Evolutionary conservation across 1,284 basidiomycete species (phyloP).

Genomic region (Heterobasidion occidentale): DNA sequence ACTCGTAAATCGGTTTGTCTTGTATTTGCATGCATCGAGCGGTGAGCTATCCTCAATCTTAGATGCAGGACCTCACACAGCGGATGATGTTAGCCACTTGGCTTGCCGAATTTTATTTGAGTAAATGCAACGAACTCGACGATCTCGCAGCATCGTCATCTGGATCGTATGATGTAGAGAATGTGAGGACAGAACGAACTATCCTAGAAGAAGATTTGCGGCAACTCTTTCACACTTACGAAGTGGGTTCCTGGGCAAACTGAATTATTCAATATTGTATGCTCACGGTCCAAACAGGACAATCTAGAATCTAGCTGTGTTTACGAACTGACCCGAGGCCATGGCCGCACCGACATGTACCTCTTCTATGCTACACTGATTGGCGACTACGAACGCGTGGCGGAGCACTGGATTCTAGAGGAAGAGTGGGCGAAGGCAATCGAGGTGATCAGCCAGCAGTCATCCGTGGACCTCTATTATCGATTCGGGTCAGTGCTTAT

Average conservation of each 20-base stretch:
- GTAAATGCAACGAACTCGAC: slow-evolving; percentile 94
- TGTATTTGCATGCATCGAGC: background rate
- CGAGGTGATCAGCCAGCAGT: slow-evolving; percentile 76
- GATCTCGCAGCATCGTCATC: slow-evolving; percentile 83
- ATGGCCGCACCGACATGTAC: slow-evolving; percentile 90
- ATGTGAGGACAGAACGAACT: slow-evolving; percentile 71
- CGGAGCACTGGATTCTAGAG: slow-evolving; percentile 90
- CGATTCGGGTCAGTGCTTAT: slow-evolving; percentile 86
- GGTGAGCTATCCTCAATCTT: background rate
- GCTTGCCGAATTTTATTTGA: slow-evolving; percentile 96
- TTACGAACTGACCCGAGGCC: slow-evolving; percentile 89
- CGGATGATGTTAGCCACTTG: slow-evolving; percentile 98
- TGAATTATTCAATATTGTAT: background rate
- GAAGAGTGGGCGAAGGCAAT: slow-evolving; percentile 92
- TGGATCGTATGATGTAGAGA: slow-evolving; percentile 80
- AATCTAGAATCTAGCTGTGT: slow-evolving; percentile 82
- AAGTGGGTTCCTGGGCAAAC: slow-evolving; percentile 37
- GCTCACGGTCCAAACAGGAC: slow-evolving; percentile 31
- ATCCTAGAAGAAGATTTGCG: slow-evolving; percentile 91
- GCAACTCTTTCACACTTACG: slow-evolving; percentile 90
- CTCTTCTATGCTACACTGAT: slow-evolving; percentile 83
- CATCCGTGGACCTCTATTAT: slow-evolving; percentile 86
- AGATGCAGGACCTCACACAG: slow-evolving; percentile 76
- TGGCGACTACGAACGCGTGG: slow-evolving; percentile 78
- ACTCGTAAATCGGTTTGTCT: slow-evolving; percentile 64